Conservation (phyloP, 2,329 filamentous ascomycete genomes). For the Alternaria metachromatica region DNA sequence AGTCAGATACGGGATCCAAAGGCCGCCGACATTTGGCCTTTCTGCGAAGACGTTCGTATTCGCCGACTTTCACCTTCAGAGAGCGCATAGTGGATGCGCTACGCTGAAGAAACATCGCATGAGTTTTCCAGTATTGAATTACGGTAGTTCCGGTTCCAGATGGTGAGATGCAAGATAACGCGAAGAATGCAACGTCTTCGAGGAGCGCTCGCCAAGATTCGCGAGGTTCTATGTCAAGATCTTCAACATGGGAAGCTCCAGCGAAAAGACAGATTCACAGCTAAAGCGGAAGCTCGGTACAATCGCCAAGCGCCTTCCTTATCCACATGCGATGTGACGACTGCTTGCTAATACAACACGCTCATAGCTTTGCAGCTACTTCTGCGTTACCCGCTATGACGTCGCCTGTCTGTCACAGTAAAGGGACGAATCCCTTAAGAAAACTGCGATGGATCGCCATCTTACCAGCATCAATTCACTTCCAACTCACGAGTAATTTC, state of each 20-base stretch:
- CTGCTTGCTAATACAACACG: slow-evolving; percentile 20
- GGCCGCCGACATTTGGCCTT: neutral
- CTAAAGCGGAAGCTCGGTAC: neutral
- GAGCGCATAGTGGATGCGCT: neutral
- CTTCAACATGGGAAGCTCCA: neutral
- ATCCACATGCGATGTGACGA: slow-evolving; percentile 5
- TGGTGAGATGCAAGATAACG: neutral
- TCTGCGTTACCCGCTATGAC: slow-evolving; percentile 37
- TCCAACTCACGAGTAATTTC: neutral
- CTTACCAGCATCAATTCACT: neutral
- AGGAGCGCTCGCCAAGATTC: neutral
- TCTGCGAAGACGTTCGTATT: neutral
- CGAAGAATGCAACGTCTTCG: neutral
- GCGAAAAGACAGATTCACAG: neutral
- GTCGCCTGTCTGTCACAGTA: slow-evolving; percentile 36
- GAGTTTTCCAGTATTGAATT: neutral
- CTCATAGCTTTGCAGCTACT: slow-evolving; percentile 6
- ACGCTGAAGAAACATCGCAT: neutral
- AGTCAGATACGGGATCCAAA: neutral
- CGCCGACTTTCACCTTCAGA: neutral
- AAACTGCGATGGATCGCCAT: slow-evolving; percentile 6
- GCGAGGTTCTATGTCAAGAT: neutral
- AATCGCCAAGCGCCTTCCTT: slow-evolving; percentile 3
- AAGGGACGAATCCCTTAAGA: slow-evolving; percentile 7
- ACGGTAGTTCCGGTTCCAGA: neutral